A percentile compares a stretch with the other conserved stretches of the same genome.
These are phyloP conservation scores for Coffea canephora DNA, from an alignment of 257 asterid genomes.

Conservation along the genomic window DNA sequence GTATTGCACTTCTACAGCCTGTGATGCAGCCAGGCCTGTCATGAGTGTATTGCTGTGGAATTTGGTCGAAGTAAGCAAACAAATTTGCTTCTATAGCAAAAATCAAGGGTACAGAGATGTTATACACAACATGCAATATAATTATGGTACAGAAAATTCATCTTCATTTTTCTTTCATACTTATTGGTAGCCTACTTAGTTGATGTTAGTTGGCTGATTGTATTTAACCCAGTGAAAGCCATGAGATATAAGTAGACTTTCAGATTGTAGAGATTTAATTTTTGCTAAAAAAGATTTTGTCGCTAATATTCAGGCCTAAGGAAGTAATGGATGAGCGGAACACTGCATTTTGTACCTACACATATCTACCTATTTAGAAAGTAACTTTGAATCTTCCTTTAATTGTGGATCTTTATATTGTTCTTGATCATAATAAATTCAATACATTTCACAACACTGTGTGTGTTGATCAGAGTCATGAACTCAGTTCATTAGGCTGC, in stretches of 20 bases:
- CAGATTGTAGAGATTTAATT: slow-evolving; percentile 1
- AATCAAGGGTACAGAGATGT: slow-evolving; percentile 35
- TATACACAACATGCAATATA: slow-evolving; percentile 39
- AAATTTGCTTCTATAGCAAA: slow-evolving; percentile 12
- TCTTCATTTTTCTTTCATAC: slow-evolving; percentile 25
- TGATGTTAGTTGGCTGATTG: neutral
- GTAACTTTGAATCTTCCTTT: neutral
- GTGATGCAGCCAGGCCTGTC: neutral
- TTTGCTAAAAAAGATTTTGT: slow-evolving; percentile 3
- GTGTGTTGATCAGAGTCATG: neutral
- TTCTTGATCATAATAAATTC: neutral
- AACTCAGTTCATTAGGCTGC: neutral
- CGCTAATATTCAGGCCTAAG: neutral
- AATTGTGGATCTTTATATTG: neutral
- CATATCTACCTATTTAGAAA: neutral
- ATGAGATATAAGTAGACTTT: slow-evolving; percentile 7
- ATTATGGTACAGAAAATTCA: slow-evolving; percentile 40
- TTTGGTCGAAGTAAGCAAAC: slow-evolving; percentile 8
- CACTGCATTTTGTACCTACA: neutral
- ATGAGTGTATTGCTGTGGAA: slow-evolving; percentile 3
- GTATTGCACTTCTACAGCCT: neutral
- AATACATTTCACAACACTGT: neutral
- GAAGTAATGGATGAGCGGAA: neutral
- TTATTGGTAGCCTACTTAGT: neutral
- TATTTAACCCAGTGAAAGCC: neutral